Evolutionary conservation across 352 stramenopile species (phyloP).

Genomic region (Phytopythium delawarense): DNA sequence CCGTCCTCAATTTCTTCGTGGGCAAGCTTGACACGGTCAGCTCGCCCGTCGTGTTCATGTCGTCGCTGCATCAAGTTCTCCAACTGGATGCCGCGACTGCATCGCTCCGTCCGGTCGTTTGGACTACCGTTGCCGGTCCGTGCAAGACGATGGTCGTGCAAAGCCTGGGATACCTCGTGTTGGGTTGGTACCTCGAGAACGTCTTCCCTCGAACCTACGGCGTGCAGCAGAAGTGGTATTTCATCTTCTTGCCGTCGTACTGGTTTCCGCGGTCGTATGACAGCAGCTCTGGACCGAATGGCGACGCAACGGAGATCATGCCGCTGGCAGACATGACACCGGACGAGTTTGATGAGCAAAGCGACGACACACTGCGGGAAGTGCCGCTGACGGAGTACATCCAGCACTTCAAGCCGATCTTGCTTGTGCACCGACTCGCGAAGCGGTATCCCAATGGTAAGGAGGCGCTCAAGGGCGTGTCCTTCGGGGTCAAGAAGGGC

Average conservation of each 20-base stretch:
- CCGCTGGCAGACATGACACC: slow-evolving; percentile 21
- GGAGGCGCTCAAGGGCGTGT: slow-evolving; percentile 77
- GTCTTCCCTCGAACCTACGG: slow-evolving; percentile 91
- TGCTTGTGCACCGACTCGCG: slow-evolving; percentile 52
- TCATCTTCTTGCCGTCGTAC: slow-evolving; percentile 82
- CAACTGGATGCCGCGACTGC: slow-evolving; percentile 40
- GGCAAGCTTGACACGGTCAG: slow-evolving; percentile 47
- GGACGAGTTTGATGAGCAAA: slow-evolving; percentile 17
- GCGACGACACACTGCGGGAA: slow-evolving; percentile 67
- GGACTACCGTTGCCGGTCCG: slow-evolving; percentile 36
- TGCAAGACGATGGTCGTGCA: slow-evolving; percentile 78
- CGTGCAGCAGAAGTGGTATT: slow-evolving; percentile 91
- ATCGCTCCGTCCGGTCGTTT: slow-evolving; percentile 36
- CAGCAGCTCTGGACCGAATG: slow-evolving; percentile 7
- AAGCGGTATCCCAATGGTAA: slow-evolving; percentile 79
- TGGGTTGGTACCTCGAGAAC: slow-evolving; percentile 93
- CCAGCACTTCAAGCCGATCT: slow-evolving; percentile 42
- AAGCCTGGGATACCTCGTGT: slow-evolving; percentile 78
- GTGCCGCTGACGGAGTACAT: slow-evolving; percentile 53
- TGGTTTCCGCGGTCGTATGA: slow-evolving; percentile 44
- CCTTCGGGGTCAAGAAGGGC: slow-evolving; percentile 86
- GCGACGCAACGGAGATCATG: slow-evolving; percentile 18
- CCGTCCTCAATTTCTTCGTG: slow-evolving; percentile 23
- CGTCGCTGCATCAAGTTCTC: slow-evolving; percentile 43
- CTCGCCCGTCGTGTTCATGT: slow-evolving; percentile 72